Evolutionary conservation across 1,284 basidiomycete genomes (phyloP), one percentile per base, ranked within the genome.

Genomic region (Athelia psychrophila): DNA sequence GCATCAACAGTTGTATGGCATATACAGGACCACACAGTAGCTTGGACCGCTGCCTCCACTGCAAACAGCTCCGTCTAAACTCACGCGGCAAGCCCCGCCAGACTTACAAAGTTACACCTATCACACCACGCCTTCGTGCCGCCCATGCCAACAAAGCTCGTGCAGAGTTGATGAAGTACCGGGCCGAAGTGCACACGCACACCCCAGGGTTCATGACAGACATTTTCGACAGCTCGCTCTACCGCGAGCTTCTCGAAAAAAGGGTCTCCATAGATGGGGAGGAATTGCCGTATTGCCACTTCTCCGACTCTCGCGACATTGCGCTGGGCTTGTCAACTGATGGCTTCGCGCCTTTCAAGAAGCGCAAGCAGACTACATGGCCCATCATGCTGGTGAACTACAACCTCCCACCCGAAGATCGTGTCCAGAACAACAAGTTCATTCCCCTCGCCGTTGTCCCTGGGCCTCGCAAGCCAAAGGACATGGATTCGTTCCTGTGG

Each of bases 401-500:
- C 56, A 76, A 67, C 48, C 3, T 46, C 9, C 51, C 54, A 2
- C 56, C 55, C 3, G 32, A 35, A 6, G 54, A 54, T 16, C 53
- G 46, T 4, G 44, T 60, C 46, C 58, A 61, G 46, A 55, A 58
- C 4, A 48, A 65, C 5, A 55, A 73, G 51, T 61, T 74, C 12
- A 49, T 77, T 1, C 59, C 57, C 18, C 47, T 76, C n/a, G 72
- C 73, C 10, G 60, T 74, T 13, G 70, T 78, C 40, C 75, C 75
- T 0, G 74, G 76, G 0, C 77, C 74, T 0, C 72, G 70, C 20
- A 73, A 73, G 47, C 74, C 75, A 0, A 54, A 62, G 2, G 70
- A 76, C 52, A 57, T 68, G 1, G 68, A 78, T 56, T 77, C 72
- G 0, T 79, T 75, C 54, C 57, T n/a, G n/a, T 74, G 0, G 70